Percentiles rank a stretch among this genome's conserved stretches.
phyloP scores from a whole-genome alignment of 345 rosid genomes.

The Brassica rapa region DNA sequence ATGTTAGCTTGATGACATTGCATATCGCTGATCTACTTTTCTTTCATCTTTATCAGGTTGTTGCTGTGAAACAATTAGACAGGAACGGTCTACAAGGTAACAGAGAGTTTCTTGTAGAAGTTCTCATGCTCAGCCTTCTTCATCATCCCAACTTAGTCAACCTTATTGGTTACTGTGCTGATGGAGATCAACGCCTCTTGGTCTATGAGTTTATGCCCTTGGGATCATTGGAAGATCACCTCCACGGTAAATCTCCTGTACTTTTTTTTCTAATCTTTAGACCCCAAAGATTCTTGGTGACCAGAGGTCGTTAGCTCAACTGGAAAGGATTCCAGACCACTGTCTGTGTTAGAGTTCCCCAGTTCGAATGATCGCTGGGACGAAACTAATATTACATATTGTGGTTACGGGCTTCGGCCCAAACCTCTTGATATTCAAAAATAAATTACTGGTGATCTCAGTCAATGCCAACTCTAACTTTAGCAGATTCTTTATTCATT shows the following conservation, averaged over 20 bases:
- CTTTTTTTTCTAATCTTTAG: not conserved
- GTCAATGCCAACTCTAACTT: slow-evolving; percentile 34
- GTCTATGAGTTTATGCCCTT: slow-evolving; percentile 96
- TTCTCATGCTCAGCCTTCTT: slow-evolving; percentile 97
- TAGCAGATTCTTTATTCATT: slow-evolving; percentile 24
- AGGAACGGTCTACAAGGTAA: slow-evolving; percentile 97
- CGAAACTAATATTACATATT: too few species aligned
- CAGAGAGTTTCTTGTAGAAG: slow-evolving; percentile 96
- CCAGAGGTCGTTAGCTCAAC: too few species aligned
- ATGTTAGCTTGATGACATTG: slow-evolving; percentile 37
- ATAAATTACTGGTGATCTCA: not conserved
- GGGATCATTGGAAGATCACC: slow-evolving; percentile 98
- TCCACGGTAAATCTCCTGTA: slow-evolving; percentile 61
- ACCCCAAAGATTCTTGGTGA: slow-evolving; percentile 2
- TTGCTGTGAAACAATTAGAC: slow-evolving; percentile 96
- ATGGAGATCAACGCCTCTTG: slow-evolving; percentile 97
- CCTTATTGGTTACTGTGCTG: slow-evolving; percentile 97
- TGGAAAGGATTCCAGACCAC: too few species aligned
- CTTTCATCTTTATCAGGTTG: slow-evolving; percentile 55
- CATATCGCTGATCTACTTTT: too few species aligned
- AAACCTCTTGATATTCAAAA: too few species aligned
- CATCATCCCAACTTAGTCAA: slow-evolving; percentile 95
- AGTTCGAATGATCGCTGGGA: too few species aligned
- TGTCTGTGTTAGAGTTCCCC: too few species aligned
- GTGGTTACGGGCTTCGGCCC: too few species aligned